These are phyloP conservation scores for Triglochin maritima DNA, from an alignment of 106 monocot genomes.

Conservation along the genomic window DNA sequence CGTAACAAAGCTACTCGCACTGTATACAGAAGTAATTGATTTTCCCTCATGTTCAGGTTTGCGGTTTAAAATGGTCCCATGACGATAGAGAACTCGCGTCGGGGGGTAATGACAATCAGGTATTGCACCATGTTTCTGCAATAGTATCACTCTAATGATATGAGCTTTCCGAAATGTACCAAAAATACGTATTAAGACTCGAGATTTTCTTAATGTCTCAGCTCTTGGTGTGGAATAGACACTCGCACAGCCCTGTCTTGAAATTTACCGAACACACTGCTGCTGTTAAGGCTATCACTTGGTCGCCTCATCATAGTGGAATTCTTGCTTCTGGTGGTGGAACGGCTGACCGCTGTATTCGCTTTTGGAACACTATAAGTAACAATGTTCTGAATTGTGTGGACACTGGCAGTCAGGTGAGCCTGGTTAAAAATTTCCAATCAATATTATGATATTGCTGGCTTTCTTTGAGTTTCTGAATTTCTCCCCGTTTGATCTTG, in stretches of 20 bases:
- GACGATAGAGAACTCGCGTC: slow-evolving; percentile 94
- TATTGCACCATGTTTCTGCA: slow-evolving; percentile 1
- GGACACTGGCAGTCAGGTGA: slow-evolving; percentile 90
- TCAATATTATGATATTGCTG: too few species aligned
- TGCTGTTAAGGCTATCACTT: slow-evolving; percentile 97
- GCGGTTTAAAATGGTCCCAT: slow-evolving; percentile 96
- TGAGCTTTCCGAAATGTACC: too few species aligned
- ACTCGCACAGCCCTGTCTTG: slow-evolving; percentile 58
- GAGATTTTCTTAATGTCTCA: slow-evolving; percentile 4
- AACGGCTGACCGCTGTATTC: slow-evolving; percentile 86
- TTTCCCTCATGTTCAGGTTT: slow-evolving; percentile 39
- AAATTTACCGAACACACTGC: slow-evolving; percentile 83
- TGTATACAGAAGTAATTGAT: neutral
- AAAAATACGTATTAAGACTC: too few species aligned
- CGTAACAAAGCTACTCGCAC: neutral
- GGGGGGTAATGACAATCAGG: slow-evolving; percentile 98
- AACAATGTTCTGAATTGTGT: slow-evolving; percentile 62
- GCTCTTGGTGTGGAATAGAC: slow-evolving; percentile 87
- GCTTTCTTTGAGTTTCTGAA: neutral
- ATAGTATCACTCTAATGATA: too few species aligned
- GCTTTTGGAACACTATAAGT: slow-evolving; percentile 94
- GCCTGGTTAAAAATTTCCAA: neutral
- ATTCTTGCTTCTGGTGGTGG: slow-evolving; percentile 97
- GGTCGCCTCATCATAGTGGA: slow-evolving; percentile 93
- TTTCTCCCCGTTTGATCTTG: neutral